Evolutionary conservation across 208 protist species (phyloP).

Genomic region (Leishmania martiniquensis): DNA sequence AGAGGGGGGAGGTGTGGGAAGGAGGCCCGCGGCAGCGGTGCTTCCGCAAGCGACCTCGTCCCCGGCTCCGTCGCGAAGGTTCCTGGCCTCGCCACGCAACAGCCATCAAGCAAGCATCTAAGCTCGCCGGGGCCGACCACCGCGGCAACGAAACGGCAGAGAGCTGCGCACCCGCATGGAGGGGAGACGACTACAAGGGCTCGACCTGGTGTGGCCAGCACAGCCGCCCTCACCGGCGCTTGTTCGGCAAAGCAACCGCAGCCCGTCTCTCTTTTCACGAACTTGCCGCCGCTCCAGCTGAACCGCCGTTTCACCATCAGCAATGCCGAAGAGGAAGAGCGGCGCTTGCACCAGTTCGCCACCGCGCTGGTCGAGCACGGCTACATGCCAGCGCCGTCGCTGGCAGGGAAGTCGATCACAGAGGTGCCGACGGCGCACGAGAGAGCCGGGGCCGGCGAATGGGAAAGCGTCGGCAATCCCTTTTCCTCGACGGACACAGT

Average conservation of each 20-base stretch:
- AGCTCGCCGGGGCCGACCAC: neutral
- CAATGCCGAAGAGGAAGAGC: conserved; percentile 9
- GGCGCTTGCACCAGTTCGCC: conserved; percentile 28
- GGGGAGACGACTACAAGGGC: neutral
- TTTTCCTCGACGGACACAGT: neutral
- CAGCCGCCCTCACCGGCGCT: neutral
- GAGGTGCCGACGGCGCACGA: neutral
- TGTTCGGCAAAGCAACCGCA: neutral
- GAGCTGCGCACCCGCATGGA: neutral
- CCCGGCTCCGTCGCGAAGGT: neutral
- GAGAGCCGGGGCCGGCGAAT: neutral
- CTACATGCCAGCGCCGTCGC: conserved; percentile 7
- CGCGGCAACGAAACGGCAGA: neutral
- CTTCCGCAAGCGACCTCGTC: neutral
- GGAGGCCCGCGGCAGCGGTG: neutral
- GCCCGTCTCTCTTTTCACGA: neutral
- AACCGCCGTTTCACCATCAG: conserved; percentile 19
- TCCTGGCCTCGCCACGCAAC: neutral
- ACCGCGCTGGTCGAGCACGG: conserved; percentile 27
- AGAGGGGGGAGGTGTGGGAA: neutral
- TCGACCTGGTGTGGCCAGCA: neutral
- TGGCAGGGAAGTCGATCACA: neutral
- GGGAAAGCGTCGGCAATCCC: neutral
- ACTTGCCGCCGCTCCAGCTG: conserved; percentile 24
- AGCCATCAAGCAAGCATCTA: neutral